Base-by-base conservation (phyloP, 805 yeast species). In the Candida maesae region DNA sequence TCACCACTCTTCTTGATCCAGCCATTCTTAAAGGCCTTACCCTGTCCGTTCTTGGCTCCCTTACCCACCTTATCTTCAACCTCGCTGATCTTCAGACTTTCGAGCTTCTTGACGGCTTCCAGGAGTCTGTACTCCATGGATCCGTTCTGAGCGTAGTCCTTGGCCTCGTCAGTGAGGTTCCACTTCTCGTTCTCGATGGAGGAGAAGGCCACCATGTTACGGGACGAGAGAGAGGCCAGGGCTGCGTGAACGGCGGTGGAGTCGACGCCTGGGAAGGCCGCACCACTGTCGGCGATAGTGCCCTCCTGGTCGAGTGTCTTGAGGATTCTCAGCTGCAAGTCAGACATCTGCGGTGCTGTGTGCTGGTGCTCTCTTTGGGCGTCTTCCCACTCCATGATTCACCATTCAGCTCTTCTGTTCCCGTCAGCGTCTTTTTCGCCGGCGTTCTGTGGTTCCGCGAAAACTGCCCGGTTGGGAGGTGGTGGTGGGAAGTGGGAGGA, bases 21-120 rank as follows among this genome's bases (percentile, higher is more conserved):
- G 31, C 95, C 95, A 64, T 90, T 90, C 66, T 89, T 91, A 76
- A 93, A 95, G 14, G 98, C 99, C 58, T 90, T 81, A 53, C 95
- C 95, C 69, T 93, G 99, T 49, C 99, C 99, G 50, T 91, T 74
- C 54, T 82, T 81, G 48, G 97, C 98, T 45, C 79, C 79, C 38
- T 79, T 69, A 42, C 97, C 97, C 6, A 36, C 28, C 50, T 82
- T 75, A 41, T 79, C 61, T 37, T 67, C 67, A 39, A 84, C 86
- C 39, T 91, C 97, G 18, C 84, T 62, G 53, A 93, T 81, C 59
- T 84, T 86, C 55, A 93, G 73, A 27, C 91, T 89, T 42, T 84
- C 95, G 37, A 90, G 65, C 35, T 82, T 70, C 53, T 79, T 74
- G 41, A 84, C 70, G 33, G 93, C 88, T 60, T 81, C 86, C 49